These are phyloP conservation scores for Silybum marianum DNA, from an alignment of 129 eudicot genomes.

Conservation along the genomic window DNA sequence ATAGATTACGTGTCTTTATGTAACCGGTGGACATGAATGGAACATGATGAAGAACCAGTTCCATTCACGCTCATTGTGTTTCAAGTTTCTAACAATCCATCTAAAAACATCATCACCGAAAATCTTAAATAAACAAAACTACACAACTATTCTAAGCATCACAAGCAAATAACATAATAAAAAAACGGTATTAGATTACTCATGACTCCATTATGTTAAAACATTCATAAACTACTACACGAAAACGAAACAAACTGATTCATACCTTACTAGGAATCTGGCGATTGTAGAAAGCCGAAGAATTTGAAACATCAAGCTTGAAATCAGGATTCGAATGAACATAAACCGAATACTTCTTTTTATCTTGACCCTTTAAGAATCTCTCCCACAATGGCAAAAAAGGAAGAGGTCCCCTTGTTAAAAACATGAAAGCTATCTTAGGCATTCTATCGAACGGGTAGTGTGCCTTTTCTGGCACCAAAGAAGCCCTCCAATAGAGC, in stretches of 20 bases:
- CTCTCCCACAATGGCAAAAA: conserved; percentile 92
- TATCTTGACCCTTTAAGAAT: conserved; percentile 65
- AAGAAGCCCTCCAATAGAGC: conserved; percentile 82
- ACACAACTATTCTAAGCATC: neutral
- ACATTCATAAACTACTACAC: neutral
- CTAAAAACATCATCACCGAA: neutral
- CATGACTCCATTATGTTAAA: too few relatives aligned
- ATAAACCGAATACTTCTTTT: conserved; percentile 60
- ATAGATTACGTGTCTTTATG: too few relatives aligned
- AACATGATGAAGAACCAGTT: neutral
- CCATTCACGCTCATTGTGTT: neutral
- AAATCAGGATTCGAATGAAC: conserved; percentile 68
- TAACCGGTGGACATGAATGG: too few relatives aligned
- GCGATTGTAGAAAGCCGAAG: conserved; percentile 65
- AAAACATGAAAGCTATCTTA: conserved; percentile 88
- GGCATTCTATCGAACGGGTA: conserved; percentile 76
- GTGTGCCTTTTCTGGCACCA: conserved; percentile 62
- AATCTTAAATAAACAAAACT: neutral
- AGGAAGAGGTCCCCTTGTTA: conserved; percentile 77
- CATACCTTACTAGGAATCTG: conserved; percentile 89
- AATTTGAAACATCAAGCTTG: conserved; percentile 48
- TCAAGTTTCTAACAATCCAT: neutral
- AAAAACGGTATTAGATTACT: neutral
- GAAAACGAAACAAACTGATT: neutral
- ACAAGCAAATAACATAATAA: neutral